A percentile compares a stretch with the other conserved stretches of the same genome.
Conservation (phyloP, 179 eudicot genomes). For the Corrigiola litoralis region DNA sequence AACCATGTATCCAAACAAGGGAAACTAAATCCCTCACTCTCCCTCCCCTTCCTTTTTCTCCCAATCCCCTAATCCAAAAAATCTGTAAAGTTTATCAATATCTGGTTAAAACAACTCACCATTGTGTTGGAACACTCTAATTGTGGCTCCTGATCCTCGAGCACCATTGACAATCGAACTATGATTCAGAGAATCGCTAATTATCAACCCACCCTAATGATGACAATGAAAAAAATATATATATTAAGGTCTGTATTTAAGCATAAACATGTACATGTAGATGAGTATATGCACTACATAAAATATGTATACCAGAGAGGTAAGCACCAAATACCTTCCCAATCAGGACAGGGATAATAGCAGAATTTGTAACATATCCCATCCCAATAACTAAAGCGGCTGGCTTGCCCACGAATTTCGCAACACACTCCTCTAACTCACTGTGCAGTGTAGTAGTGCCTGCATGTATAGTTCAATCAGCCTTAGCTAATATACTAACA, state of each 20-base stretch:
- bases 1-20: too few species aligned
- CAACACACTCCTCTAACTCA: conserved; percentile 85
- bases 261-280: not conserved
- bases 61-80: too few species aligned
- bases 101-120: conserved; percentile 44
- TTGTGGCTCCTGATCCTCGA: conserved; percentile 90
- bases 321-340: conserved; percentile 55
- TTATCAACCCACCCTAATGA: conserved; percentile 82
- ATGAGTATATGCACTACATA: not conserved
- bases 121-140: conserved; percentile 88
- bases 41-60: too few species aligned
- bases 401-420: conserved; percentile 87
- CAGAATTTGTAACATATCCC: conserved; percentile 97
- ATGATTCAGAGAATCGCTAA: conserved; percentile 93
- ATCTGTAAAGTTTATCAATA: not conserved
- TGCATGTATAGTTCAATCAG: conserved; percentile 28
- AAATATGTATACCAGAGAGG: not conserved
- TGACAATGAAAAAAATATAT: conserved; percentile 7
- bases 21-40: too few species aligned
- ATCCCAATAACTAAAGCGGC: conserved; percentile 87
- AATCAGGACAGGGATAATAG: conserved; percentile 80
- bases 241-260: not conserved
- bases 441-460: conserved; percentile 74
- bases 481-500: conserved; percentile 1
- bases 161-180: conserved; percentile 94